Base-by-base conservation (phyloP, 78 protist genomes). In the Capsaspora owczarzaki region DNA sequence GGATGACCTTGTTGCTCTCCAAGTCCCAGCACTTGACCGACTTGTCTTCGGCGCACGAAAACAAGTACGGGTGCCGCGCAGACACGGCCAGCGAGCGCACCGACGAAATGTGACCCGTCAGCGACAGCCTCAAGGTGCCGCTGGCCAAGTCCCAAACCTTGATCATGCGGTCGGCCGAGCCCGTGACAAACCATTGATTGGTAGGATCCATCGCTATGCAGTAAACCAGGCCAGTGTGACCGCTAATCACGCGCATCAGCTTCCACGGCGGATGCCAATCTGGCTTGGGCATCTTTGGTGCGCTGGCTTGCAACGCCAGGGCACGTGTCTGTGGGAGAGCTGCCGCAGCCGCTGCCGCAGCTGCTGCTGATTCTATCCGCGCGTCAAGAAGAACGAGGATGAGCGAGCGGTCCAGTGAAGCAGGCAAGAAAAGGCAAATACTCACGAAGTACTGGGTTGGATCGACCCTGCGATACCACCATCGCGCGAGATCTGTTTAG, bases 101-200 rank as follows among this genome's bases (percentile, higher is more conserved):
- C 0, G 56, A 4, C 14, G 43, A 29, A 1, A 91, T 79, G 76
- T 95, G 98, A 38, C 98, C 99, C 2, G 99, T 95, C 47, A 98
- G 88, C 0, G 99, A 94, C 31, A 96, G 83, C 83, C 93, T 93
- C 53, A 97, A 88, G 40, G 66, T 80, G 25, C 98, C 98, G 0
- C 89, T 61, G 20, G 98, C 98, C 22, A 96, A 72, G 72, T 97
- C 99, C 98, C 98, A 96, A 0, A 91, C 84, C 88, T 97, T 97
- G 61, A 97, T 93, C 3, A 98, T 94, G 25, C 96, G 81, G 74
- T 97, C 99, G 0, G 87, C 91, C 0, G 96, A 84, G 25, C 98
- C 98, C 0, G 98, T 92, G 33, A 80, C 92, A 82, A 96, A 98
- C 98, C 99, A 98, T 61, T 97, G 89, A 82, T 98, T 98, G 31